Evolutionary conservation across 192 early-diverging fungal species (phyloP), one percentile per base, ranked within the genome.

Genomic region (Mortierella antarctica): DNA sequence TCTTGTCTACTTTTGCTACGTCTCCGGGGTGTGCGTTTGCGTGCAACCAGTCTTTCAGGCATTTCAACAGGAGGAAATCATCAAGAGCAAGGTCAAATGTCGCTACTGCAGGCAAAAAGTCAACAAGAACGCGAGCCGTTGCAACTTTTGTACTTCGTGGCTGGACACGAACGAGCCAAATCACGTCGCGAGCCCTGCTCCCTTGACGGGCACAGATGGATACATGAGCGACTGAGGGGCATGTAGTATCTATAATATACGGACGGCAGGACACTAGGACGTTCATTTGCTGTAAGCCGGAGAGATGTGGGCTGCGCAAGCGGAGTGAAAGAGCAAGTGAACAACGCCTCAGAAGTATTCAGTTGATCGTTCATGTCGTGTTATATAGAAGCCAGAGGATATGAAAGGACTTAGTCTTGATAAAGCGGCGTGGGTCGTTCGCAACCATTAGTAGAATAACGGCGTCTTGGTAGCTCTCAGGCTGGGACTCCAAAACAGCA

Each of bases 41-140:
- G 4, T 15, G 12, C 7, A 23, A 5, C 14, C 57, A 79, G 76
- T 79, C 10, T 79, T 79, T 39, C 76, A 79, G 42, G 17, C 68
- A 9, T 79, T 79, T 45, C 76, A 79, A 15, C 63, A 79, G 57
- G 76, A 79, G 2, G 76, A 79, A 40, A 79, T 79, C 17, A 71
- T 79, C 69, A 79, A 79, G 58, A 79, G 76, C 52, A 79, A 71
- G 44, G 58, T 71, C 58, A 79, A 71, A 12, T 79, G 76, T 63
- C 58, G 57, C 21, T 79, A 71, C 39, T 79, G 76, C 41, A 62
- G 76, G 5, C 68, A 79, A 71, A 79, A 79, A 64, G 71, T 79
- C 53, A 79, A 52, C 57, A 79, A 79, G 64, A 23, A 12, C 15
- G 76, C 76, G 49, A 79, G 63, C 6, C 76, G 76, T 11, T 79